Base-by-base conservation (phyloP, 1,284 basidiomycete genomes). In the Pascua sp. region DNA sequence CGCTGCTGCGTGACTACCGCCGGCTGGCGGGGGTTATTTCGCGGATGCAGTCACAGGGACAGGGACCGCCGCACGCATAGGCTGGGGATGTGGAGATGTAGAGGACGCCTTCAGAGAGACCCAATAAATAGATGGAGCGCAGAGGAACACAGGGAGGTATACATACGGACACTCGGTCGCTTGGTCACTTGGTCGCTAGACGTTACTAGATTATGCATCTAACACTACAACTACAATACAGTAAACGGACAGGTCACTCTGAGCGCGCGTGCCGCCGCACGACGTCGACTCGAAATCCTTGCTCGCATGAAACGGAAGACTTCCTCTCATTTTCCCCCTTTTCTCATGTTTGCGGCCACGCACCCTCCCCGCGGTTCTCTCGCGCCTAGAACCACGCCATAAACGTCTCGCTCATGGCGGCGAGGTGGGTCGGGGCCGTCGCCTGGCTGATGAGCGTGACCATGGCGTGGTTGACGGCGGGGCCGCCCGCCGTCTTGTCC, bases 401-500 rank as follows among this genome's bases (percentile, higher is more conserved):
- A 71, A 86, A 92, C 55, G 83, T 81, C 77, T 91, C 90, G 43
- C 85, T 83, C 60, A 61, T 61, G 39, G 47, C 47, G 1, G 81
- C 79, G 13, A 84, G 70, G 52, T 80, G 79, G 42, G 76, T 72
- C 7, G 80, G 79, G 51, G 80, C 80, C 37, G 80, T 82, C 17
- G 83, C 82, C 56, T 80, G 77, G 36, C 80, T 88, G 67, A 98
- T 89, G 37, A 98, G 81, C 67, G 87, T 90, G 13, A 88, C 86
- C 49, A 94, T 86, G 1, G 90, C 89, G 70, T 92, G 89, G 57
- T 89, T 81, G 51, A 90, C 86, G 0, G 88, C 87, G 1, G 70
- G 67, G 11, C 66, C 59, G 38, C 63, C 64, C 36, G 63, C 15
- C 2, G 86, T 81, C 74, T 92, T 90, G 9, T 91, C 90, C 51